Evolutionary conservation across 768 basidiomycete species (phyloP).

Genomic region (Mycena pura): DNA sequence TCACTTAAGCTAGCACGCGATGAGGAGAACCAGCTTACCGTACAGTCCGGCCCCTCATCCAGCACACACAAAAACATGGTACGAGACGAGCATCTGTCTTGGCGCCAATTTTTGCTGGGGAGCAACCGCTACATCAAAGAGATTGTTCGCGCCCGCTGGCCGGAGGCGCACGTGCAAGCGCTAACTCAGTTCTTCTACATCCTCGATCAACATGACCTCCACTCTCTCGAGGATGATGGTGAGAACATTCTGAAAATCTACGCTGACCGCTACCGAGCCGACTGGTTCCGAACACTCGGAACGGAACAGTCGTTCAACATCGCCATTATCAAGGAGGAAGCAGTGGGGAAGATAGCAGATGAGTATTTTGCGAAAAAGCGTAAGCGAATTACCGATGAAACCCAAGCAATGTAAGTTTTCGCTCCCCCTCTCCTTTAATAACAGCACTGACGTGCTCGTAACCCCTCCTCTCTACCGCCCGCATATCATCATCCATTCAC

Average conservation of each 20-base stretch:
- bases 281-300: not conserved
- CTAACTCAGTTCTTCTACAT: conserved; percentile 11
- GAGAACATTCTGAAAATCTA: not conserved
- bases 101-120: not conserved
- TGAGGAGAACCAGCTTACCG: conserved; percentile 1
- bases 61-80: not conserved
- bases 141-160: not conserved
- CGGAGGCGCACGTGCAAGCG: not conserved
- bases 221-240: conserved; percentile 27
- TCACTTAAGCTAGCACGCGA: not conserved
- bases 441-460: too few species aligned
- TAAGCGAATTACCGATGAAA: too few species aligned
- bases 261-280: not conserved
- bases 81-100: not conserved
- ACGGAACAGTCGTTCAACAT: not conserved
- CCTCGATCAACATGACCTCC: too few species aligned
- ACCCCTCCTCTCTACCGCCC: too few species aligned
- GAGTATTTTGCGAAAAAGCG: not conserved
- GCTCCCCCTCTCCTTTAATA: not conserved
- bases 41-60: not conserved
- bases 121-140: not conserved
- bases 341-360: not conserved
- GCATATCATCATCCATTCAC: too few species aligned
- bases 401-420: too few species aligned
- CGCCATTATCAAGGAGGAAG: not conserved